These are phyloP conservation scores for Hirschfeldia incana DNA, from an alignment of 345 rosid genomes.

Conservation along the genomic window DNA sequence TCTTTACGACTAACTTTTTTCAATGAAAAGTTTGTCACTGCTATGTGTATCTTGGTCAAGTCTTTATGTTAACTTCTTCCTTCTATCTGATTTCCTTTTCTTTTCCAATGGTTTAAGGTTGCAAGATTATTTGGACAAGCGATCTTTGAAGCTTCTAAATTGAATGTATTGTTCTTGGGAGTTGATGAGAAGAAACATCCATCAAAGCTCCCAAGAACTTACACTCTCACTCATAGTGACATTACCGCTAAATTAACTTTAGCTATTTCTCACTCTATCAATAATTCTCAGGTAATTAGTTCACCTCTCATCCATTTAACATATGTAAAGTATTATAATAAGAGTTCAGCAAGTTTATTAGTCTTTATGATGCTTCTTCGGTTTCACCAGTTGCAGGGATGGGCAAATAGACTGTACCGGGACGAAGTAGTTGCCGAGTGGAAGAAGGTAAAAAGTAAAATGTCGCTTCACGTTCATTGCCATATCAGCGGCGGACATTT, in stretches of 20 bases:
- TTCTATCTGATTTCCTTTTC: not conserved
- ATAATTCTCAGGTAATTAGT: conserved; percentile 71
- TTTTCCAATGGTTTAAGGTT: conserved; percentile 42
- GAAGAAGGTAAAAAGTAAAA: conserved; percentile 86
- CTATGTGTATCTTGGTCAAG: not conserved
- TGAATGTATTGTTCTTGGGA: conserved; percentile 77
- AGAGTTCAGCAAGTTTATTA: not conserved
- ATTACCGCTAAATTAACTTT: conserved; percentile 74
- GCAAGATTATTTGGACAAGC: conserved; percentile 92
- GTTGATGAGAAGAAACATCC: conserved; percentile 90
- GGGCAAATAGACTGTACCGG: conserved; percentile 77
- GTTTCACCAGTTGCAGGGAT: conserved; percentile 73
- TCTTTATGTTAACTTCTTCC: not conserved
- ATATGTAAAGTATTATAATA: not conserved
- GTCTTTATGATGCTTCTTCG: not conserved
- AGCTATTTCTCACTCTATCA: conserved; percentile 81
- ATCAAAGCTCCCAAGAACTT: conserved; percentile 83
- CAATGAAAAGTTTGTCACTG: not conserved
- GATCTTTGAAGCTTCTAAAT: conserved; percentile 81
- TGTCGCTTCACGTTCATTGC: conserved; percentile 97
- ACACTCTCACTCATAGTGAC: conserved; percentile 90
- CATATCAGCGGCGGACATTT: conserved; percentile 94
- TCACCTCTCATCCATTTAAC: not conserved
- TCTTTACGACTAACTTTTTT: not conserved
- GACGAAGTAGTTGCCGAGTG: conserved; percentile 98